These are phyloP conservation scores for Malassezia brasiliensis DNA, from an alignment of 1,284 basidiomycete genomes.

Conservation along the genomic window DNA sequence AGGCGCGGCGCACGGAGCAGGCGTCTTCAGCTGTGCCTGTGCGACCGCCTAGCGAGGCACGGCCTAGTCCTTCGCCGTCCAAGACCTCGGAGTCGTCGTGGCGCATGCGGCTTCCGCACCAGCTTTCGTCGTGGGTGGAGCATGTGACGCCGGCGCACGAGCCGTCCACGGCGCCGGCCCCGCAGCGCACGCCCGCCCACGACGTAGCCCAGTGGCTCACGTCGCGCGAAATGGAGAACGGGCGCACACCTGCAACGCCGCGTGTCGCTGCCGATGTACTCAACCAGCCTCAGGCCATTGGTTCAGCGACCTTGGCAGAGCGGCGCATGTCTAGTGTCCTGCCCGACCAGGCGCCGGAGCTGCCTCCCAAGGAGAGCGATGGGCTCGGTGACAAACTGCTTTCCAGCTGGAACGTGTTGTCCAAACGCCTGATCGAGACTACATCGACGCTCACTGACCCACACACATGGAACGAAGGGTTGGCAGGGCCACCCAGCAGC, in stretches of 20 bases:
- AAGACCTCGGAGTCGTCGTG: background rate
- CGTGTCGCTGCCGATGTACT: background rate
- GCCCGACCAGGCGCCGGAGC: background rate
- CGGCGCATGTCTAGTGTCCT: background rate
- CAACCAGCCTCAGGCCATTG: background rate
- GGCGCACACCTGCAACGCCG: background rate
- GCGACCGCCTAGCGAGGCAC: too few relatives aligned
- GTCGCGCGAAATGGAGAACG: background rate
- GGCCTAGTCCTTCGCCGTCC: too few relatives aligned
- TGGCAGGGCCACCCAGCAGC: constrained; percentile 9
- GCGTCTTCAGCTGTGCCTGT: background rate
- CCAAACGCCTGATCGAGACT: constrained; percentile 10
- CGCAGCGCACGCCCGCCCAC: background rate
- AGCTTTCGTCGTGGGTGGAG: background rate
- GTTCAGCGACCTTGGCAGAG: background rate
- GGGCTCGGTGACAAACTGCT: constrained; percentile 8
- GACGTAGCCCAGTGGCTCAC: background rate
- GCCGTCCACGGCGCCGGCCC: background rate
- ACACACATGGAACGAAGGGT: constrained; percentile 4
- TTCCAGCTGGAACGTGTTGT: constrained; percentile 13
- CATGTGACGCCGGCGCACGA: background rate
- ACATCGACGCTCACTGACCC: constrained; percentile 2
- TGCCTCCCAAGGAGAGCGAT: constrained; percentile 2
- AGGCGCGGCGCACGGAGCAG: background rate
- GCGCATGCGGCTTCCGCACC: background rate